Conservation (phyloP, 257 asterid species). For the Solanum microdontum region DNA sequence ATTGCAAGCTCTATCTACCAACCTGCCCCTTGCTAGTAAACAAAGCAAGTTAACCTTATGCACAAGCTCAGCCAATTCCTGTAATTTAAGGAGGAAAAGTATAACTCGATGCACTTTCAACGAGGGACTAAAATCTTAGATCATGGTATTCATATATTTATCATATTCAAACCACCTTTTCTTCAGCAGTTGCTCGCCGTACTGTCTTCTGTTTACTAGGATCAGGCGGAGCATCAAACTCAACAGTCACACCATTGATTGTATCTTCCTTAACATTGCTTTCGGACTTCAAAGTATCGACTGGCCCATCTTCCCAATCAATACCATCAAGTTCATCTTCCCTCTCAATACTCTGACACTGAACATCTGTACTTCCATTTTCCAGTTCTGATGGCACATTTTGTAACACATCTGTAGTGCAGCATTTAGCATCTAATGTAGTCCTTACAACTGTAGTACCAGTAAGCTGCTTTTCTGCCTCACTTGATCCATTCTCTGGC, state of each 20-base stretch:
- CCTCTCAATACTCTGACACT: conserved; percentile 9
- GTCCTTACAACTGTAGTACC: conserved; percentile 11
- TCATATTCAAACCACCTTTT: conserved; percentile 44
- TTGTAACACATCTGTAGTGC: conserved; percentile 17
- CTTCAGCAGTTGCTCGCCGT: conserved; percentile 79
- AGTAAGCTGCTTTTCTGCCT: not conserved
- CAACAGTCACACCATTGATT: conserved; percentile 54
- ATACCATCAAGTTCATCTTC: conserved; percentile 39
- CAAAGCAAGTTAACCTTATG: conserved; percentile 93
- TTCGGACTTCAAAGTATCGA: conserved; percentile 21
- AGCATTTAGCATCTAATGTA: conserved; percentile 15
- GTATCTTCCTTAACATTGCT: conserved; percentile 26
- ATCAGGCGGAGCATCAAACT: conserved; percentile 59
- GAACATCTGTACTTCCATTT: conserved; percentile 1
- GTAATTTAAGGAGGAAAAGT: conserved; percentile 10
- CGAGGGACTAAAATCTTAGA: not conserved
- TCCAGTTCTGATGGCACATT: conserved; percentile 13
- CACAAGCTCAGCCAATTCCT: conserved; percentile 80
- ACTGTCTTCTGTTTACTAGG: conserved; percentile 43
- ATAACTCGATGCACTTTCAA: not conserved
- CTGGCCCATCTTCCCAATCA: conserved; percentile 87
- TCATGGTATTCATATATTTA: not conserved
- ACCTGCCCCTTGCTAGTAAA: conserved; percentile 85
- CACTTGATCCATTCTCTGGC: conserved; percentile 24
- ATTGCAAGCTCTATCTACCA: conserved; percentile 65